A percentile compares a stretch with the other conserved stretches of the same genome.
Conservation (phyloP, 2,329 filamentous ascomycete species). For the Incumbomyces lentus region DNA sequence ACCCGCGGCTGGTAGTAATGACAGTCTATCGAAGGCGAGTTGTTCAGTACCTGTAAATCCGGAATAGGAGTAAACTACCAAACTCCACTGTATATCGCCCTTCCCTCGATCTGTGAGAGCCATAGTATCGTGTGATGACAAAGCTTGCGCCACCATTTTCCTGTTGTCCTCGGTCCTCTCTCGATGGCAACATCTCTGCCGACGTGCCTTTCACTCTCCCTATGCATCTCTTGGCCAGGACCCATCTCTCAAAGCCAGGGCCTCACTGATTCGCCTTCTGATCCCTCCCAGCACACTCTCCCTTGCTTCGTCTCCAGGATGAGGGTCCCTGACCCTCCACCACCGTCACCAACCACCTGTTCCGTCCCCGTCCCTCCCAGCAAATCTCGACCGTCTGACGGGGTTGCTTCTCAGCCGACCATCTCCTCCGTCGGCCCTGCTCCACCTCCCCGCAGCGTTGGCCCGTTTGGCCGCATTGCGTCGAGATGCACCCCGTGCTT, state of each 20-base stretch:
- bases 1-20: no score
- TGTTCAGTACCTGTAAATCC: no score
- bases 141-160: no score
- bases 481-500: conserved; percentile 33
- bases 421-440: conserved; percentile 22
- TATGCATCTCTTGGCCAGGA: not conserved
- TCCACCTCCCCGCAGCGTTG: conserved; percentile 1
- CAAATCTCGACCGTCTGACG: conserved; percentile 17
- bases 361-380: conserved; percentile 20
- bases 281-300: conserved; percentile 8
- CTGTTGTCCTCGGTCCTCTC: no score
- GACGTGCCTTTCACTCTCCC: not conserved
- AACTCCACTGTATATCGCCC: no score
- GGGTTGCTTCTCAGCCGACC: conserved; percentile 12
- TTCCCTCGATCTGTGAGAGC: no score
- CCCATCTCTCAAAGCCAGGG: not conserved
- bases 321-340: not conserved
- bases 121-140: no score
- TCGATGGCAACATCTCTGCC: no score
- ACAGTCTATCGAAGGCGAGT: no score
- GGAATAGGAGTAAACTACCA: no score
- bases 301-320: not conserved
- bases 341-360: conserved; percentile 19
- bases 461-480: conserved; percentile 23
- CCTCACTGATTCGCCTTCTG: not conserved